phyloP scores from a whole-genome alignment of 2,329 filamentous ascomycete genomes.

The Xylariaceae sp. region DNA sequence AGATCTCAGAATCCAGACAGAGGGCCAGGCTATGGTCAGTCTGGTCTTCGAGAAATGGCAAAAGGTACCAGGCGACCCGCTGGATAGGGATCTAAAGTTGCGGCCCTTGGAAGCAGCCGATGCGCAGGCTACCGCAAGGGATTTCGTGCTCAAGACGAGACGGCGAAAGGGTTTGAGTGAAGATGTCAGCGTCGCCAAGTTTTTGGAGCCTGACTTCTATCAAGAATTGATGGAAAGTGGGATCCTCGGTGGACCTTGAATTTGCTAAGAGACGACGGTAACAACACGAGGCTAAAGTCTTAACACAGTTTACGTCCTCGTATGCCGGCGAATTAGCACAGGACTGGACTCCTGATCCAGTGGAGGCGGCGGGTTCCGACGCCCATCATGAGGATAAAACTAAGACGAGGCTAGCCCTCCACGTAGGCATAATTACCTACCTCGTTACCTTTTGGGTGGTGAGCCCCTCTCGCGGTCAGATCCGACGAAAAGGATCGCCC shows the following conservation, averaged over 20 bases:
- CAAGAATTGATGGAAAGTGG: conserved; percentile 84
- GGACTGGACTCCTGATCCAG: no score
- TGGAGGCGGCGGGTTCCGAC: no score
- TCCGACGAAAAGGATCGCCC: no score
- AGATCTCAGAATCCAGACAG: conserved; percentile 91
- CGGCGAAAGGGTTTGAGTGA: conserved; percentile 90
- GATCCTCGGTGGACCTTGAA: conserved; percentile 59
- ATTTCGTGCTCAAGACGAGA: conserved; percentile 96
- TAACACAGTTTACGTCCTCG: no score
- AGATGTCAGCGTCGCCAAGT: conserved; percentile 93
- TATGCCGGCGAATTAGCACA: no score
- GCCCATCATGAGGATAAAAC: no score
- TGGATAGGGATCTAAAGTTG: conserved; percentile 81
- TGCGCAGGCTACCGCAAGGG: conserved; percentile 84
- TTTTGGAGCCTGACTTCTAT: conserved; percentile 92
- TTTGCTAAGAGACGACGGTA: not conserved
- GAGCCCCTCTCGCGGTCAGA: no score
- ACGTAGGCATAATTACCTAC: no score
- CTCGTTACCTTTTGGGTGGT: no score
- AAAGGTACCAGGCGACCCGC: conserved; percentile 90
- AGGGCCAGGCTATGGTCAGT: conserved; percentile 85
- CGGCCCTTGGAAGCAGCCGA: conserved; percentile 83
- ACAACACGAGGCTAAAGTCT: no score
- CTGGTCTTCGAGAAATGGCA: conserved; percentile 96
- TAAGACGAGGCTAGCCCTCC: no score